A percentile compares a stretch with the other conserved stretches of the same genome.
phyloP scores from a whole-genome alignment of 129 eudicot species.

The Tagetes erecta region DNA sequence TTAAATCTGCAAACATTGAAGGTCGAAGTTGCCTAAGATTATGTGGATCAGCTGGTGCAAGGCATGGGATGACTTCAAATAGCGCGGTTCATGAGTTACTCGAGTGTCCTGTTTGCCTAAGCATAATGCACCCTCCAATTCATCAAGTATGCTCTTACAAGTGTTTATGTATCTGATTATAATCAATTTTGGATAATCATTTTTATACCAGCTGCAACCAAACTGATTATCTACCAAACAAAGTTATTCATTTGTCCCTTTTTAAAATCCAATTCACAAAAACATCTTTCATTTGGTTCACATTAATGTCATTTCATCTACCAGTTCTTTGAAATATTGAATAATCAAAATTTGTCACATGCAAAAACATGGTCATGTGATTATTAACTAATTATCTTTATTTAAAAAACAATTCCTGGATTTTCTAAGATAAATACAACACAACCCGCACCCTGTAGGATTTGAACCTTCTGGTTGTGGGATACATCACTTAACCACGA shows the following conservation, averaged over 20 bases:
- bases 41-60: constrained; percentile 36
- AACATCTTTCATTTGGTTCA: background rate
- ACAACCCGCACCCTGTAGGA: too few species aligned
- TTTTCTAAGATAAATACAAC: too few species aligned
- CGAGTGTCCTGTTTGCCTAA: constrained; percentile 68
- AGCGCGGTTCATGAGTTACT: constrained; percentile 69
- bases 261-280: background rate
- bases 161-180: too few species aligned
- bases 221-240: background rate
- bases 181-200: background rate
- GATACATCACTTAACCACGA: too few species aligned
- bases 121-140: constrained; percentile 73
- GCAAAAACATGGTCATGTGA: background rate
- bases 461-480: too few species aligned
- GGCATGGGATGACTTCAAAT: constrained; percentile 49
- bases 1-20: constrained; percentile 47
- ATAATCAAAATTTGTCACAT: background rate
- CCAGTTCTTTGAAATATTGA: background rate
- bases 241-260: background rate
- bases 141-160: constrained; percentile 62
- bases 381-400: background rate
- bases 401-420: too few species aligned
- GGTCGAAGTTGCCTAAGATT: constrained; percentile 43
- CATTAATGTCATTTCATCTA: background rate
- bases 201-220: constrained; percentile 1